phyloP scores from a whole-genome alignment of 2,329 filamentous ascomycete species.

The Fusarium succisae region DNA sequence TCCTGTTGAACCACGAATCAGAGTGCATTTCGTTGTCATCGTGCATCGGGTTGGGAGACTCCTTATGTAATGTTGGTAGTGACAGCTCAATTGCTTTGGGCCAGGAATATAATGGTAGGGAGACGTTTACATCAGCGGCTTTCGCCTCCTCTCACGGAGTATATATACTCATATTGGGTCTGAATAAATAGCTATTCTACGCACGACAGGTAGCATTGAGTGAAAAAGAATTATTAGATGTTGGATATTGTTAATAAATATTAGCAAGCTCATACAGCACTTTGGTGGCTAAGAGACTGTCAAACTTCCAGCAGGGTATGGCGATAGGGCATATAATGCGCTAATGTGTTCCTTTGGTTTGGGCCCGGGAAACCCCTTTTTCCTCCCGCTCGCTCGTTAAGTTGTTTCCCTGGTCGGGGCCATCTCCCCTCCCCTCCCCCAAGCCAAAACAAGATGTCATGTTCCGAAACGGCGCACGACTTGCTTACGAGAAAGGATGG shows the following conservation, averaged over 20 bases:
- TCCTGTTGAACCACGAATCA: background rate
- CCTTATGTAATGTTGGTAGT: background rate
- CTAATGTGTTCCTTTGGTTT: constrained; percentile 23
- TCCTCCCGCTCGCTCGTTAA: constrained; percentile 26
- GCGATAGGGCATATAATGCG: constrained; percentile 28
- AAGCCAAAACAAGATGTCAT: constrained; percentile 27
- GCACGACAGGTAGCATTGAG: background rate
- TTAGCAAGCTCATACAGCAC: background rate
- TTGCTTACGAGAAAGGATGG: constrained; percentile 29
- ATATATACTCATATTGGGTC: background rate
- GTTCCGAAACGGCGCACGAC: constrained; percentile 20
- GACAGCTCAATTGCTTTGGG: background rate
- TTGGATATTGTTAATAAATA: background rate
- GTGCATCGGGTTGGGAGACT: background rate
- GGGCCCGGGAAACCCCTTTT: constrained; percentile 36
- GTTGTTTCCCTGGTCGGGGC: constrained; percentile 23
- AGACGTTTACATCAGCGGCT: background rate
- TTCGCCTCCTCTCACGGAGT: background rate
- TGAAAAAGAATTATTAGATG: background rate
- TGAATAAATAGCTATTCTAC: background rate
- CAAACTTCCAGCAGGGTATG: background rate
- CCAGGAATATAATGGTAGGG: background rate
- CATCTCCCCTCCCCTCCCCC: background rate
- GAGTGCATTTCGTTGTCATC: background rate
- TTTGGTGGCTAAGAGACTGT: constrained; percentile 2